Evolutionary conservation across 352 stramenopile genomes (phyloP).

Genomic region (Globisporangium splendens): DNA sequence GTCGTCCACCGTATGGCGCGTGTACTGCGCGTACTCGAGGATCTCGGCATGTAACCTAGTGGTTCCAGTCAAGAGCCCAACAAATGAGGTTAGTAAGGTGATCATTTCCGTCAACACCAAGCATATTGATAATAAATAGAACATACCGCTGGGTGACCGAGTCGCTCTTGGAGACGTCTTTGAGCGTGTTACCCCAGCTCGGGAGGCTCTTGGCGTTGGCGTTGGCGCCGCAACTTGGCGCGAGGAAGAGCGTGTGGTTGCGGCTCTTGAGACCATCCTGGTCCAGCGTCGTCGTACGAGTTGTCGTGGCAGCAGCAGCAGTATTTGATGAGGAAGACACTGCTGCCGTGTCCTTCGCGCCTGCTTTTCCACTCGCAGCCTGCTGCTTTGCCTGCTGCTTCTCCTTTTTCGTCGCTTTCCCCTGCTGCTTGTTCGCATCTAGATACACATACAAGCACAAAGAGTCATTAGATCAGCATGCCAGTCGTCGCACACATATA

Average conservation of each 20-base stretch:
- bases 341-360: slow-evolving; percentile 9
- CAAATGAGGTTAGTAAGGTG: no score
- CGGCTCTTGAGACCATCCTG: slow-evolving; percentile 68
- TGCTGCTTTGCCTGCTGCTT: slow-evolving; percentile 23
- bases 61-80: background rate
- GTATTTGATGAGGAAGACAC: background rate
- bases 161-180: slow-evolving; percentile 5
- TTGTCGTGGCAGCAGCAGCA: slow-evolving; percentile 4
- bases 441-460: no score
- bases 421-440: slow-evolving; percentile 22
- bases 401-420: slow-evolving; percentile 33
- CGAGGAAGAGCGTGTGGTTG: slow-evolving; percentile 66
- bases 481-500: background rate
- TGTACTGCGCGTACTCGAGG: slow-evolving; percentile 72
- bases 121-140: background rate
- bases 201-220: slow-evolving; percentile 24
- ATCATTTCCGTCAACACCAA: no score
- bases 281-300: slow-evolving; percentile 19
- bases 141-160: slow-evolving; percentile 30
- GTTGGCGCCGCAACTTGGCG: slow-evolving; percentile 18
- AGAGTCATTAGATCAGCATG: no score
- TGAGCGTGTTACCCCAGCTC: slow-evolving; percentile 32
- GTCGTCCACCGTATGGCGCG: slow-evolving; percentile 55
- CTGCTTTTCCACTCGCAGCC: background rate
- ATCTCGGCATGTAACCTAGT: slow-evolving; percentile 74